Conservation (phyloP, 139 green algal species). For the Chlorella sp. region DNA sequence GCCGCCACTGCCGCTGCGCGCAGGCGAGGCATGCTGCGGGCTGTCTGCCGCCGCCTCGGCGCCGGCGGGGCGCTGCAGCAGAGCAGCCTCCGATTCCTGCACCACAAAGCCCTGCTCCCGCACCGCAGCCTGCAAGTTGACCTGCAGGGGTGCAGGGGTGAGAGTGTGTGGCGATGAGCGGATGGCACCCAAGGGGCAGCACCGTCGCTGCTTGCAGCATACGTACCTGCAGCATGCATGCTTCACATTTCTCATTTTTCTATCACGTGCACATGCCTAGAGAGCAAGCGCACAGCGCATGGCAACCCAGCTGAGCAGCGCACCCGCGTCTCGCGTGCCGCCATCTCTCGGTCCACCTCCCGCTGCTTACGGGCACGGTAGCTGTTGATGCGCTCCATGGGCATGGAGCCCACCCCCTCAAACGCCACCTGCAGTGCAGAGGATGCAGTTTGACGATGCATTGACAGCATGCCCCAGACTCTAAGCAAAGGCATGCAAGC, state of each 20-base stretch:
- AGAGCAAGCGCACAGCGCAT: no score
- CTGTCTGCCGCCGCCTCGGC: not conserved
- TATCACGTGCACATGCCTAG: no score
- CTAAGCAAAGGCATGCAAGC: no score
- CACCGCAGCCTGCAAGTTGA: conserved; percentile 40
- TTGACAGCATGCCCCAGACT: no score
- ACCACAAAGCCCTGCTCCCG: conserved; percentile 36
- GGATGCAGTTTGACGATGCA: not conserved
- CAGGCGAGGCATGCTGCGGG: not conserved
- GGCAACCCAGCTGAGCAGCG: no score
- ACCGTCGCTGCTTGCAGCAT: no score
- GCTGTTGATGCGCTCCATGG: conserved; percentile 78
- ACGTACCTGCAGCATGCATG: no score
- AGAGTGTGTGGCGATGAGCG: no score
- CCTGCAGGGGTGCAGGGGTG: no score
- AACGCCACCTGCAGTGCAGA: conserved; percentile 10
- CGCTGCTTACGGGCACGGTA: conserved; percentile 60
- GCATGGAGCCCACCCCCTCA: conserved; percentile 41
- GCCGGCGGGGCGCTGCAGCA: not conserved
- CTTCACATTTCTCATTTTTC: no score
- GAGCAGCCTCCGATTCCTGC: not conserved
- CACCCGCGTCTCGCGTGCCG: conserved; percentile 37
- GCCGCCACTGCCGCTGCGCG: not conserved
- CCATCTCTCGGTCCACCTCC: conserved; percentile 59
- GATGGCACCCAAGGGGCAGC: no score